Conservation (phyloP, 225 moss, liverwort and hornwort genomes). For the Anthoceros angustus region DNA sequence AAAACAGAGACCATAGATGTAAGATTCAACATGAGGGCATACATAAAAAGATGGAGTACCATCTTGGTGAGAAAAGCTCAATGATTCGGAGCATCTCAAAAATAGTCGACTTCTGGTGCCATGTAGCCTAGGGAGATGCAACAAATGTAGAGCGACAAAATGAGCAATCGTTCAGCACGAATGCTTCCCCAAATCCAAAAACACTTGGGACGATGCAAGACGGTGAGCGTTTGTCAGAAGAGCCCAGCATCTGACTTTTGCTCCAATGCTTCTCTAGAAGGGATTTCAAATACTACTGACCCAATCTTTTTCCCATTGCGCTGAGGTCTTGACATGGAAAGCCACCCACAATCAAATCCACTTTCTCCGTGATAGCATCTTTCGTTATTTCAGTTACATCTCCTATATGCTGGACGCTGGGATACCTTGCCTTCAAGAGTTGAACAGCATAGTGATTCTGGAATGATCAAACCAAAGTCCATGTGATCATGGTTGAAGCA, state of each 20-base stretch:
- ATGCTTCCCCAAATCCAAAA: no score
- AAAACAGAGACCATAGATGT: neutral
- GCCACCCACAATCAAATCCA: conserved; percentile 84
- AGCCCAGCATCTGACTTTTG: neutral
- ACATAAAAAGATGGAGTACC: conserved; percentile 18
- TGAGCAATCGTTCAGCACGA: neutral
- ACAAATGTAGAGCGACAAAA: neutral
- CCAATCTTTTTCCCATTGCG: conserved; percentile 70
- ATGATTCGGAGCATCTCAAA: conserved; percentile 66
- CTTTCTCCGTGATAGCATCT: conserved; percentile 47
- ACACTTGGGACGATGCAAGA: neutral
- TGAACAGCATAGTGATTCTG: conserved; percentile 52
- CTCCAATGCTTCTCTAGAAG: no score
- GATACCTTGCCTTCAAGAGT: conserved; percentile 63
- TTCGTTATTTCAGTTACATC: conserved; percentile 42
- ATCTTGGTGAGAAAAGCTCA: conserved; percentile 62
- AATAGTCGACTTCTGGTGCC: conserved; percentile 69
- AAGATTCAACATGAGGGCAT: neutral
- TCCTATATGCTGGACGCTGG: conserved; percentile 62
- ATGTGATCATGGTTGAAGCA: neutral
- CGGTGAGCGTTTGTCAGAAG: neutral
- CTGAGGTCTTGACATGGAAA: conserved; percentile 98
- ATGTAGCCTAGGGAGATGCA: conserved; percentile 40
- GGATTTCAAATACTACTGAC: conserved; percentile 22
- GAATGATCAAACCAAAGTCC: conserved; percentile 3